Evolutionary conservation across 2,329 filamentous ascomycete genomes (phyloP).

Genomic region (Xylariaceae sp.): DNA sequence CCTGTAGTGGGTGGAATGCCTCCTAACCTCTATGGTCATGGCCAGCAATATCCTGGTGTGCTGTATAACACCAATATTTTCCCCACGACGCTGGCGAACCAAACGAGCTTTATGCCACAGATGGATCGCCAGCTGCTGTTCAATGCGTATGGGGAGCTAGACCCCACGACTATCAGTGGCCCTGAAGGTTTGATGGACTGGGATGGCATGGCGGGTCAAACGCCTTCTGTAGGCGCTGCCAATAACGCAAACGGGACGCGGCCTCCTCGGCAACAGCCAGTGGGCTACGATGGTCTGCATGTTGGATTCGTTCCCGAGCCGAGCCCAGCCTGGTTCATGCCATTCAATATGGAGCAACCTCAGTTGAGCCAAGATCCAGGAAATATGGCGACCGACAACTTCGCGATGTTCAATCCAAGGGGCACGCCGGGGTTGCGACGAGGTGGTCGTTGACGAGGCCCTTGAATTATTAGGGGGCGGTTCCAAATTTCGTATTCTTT

Average conservation of each 20-base stretch:
- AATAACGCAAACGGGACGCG: constrained; percentile 31
- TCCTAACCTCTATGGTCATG: constrained; percentile 24
- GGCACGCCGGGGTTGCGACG: constrained; percentile 26
- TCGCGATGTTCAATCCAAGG: constrained; percentile 44
- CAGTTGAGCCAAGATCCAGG: constrained; percentile 48
- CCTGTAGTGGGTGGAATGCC: constrained; percentile 35
- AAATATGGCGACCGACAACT: constrained; percentile 43
- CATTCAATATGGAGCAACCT: constrained; percentile 83
- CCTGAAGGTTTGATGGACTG: constrained; percentile 42
- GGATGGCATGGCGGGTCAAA: constrained; percentile 38
- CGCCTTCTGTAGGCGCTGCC: constrained; percentile 27
- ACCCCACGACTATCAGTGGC: constrained; percentile 37
- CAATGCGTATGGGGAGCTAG: constrained; percentile 59
- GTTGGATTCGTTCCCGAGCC: constrained; percentile 37
- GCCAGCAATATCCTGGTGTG: constrained; percentile 32
- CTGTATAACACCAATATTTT: constrained; percentile 51
- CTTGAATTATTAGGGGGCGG: neutral
- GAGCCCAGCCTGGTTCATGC: constrained; percentile 80
- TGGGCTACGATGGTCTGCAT: constrained; percentile 25
- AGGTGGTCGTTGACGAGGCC: constrained; percentile 22
- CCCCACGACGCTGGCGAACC: constrained; percentile 43
- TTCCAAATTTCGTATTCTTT: neutral
- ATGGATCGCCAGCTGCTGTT: constrained; percentile 74
- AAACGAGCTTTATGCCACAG: constrained; percentile 55
- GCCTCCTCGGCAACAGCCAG: constrained; percentile 28